A percentile compares a stretch with the other conserved stretches of the same genome.
Evolutionary conservation across 345 rosid genomes (phyloP).

Genomic region (Salix suchowensis): DNA sequence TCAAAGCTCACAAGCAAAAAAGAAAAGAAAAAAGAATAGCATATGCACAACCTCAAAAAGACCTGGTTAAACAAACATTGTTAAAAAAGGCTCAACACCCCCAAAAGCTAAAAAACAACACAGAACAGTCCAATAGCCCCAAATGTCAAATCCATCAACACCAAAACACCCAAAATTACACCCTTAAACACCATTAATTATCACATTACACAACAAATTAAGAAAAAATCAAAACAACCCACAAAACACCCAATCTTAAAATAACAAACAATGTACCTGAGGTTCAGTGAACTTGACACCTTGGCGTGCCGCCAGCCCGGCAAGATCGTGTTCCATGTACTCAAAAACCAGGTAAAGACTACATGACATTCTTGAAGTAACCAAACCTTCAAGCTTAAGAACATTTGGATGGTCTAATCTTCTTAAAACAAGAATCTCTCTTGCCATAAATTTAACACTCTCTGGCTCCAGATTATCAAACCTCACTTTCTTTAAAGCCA

Average conservation of each 20-base stretch:
- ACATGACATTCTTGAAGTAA: constrained; percentile 81
- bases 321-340: constrained; percentile 94
- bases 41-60: constrained; percentile 13
- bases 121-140: constrained; percentile 7
- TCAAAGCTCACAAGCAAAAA: constrained; percentile 19
- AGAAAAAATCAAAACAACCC: constrained; percentile 4
- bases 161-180: constrained; percentile 16
- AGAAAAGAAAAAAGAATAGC: constrained; percentile 13
- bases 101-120: constrained; percentile 22
- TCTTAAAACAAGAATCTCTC: constrained; percentile 81
- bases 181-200: constrained; percentile 1
- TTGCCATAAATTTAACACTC: constrained; percentile 92
- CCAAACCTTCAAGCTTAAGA: constrained; percentile 83
- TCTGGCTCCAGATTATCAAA: constrained; percentile 90
- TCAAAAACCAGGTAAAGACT: constrained; percentile 84
- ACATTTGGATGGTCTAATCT: constrained; percentile 79
- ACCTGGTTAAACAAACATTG: constrained; percentile 14
- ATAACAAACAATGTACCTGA: constrained; percentile 50
- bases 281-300: constrained; percentile 74
- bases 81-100: constrained; percentile 12
- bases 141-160: not conserved
- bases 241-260: not conserved
- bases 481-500: constrained; percentile 90
- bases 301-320: constrained; percentile 72
- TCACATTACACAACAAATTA: constrained; percentile 3